Evolutionary conservation across 345 rosid species (phyloP), one percentile per base, ranked within the genome.

Genomic region (Aquilaria malaccensis): DNA sequence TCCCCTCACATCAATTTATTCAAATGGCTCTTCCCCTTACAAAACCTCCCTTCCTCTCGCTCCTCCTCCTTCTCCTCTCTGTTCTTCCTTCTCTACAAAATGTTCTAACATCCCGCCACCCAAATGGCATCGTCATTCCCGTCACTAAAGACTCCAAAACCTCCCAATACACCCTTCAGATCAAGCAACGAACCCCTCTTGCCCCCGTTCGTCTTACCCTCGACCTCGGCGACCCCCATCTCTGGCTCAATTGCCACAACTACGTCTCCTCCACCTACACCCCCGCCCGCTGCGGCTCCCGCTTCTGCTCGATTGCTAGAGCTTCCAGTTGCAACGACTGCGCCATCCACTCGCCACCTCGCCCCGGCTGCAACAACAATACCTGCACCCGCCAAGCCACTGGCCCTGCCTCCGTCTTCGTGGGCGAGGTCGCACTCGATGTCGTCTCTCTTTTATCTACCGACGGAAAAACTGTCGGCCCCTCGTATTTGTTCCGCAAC

Each of bases 291-390:
- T 79, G 83, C 57, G 51, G 66, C 12, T 81, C 84, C 0, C 61
- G 81, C 13, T 58, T 30, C 1, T 81, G 86, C 75, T 60, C 69
- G 9, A 58, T 74, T 22, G 77, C 81, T 2, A 47, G 59, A 10
- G 59, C 81, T 41, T 2, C 33, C 9, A 45, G 62, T 60, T 76
- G 81, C 30, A 54, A 29, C 3, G 52, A 47, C 2, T 74, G 79
- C 60, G 61, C 31, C 68, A 3, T 37, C 43, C 5, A 37, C 43
- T 30, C 76, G 13, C 11, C 56, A 3, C 84, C 76, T 2, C 50
- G 45, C 30, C 84, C 86, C 3, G 83, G 86, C 1, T 84, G 85
- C 72, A 66, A 74, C 68, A 82, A 80, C 51, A 68, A 74, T 67
- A 79, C 81, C 0, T 84, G 87, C 10, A 60, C 85, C 13, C 51